Evolutionary conservation across 1,139 yeast species (phyloP).

Genomic region (Debaryomyces subglobosus): DNA sequence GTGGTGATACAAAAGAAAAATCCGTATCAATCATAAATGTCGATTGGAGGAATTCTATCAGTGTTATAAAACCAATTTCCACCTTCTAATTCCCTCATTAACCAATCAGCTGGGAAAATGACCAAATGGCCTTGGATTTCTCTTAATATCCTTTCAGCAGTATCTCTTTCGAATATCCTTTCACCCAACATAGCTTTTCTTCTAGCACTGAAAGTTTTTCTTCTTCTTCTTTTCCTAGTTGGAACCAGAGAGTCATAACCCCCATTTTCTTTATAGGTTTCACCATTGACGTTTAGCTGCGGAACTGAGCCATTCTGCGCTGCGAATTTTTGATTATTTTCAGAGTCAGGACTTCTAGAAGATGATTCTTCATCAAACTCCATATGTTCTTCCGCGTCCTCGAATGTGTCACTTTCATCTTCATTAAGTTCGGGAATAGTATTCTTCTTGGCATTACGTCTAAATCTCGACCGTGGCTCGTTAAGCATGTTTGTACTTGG

Average conservation of each 20-base stretch:
- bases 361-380: constrained; percentile 4
- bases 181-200: constrained; percentile 50
- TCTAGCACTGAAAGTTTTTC: constrained; percentile 41
- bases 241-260: not conserved
- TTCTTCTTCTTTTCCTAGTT: constrained; percentile 28
- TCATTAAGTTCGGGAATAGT: constrained; percentile 4
- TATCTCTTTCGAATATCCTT: constrained; percentile 68
- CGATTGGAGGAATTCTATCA: constrained; percentile 93
- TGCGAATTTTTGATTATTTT: not conserved
- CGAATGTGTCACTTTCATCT: constrained; percentile 10
- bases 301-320: not conserved
- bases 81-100: constrained; percentile 79
- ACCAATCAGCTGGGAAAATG: constrained; percentile 89
- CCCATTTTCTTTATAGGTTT: not conserved
- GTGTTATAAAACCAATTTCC: constrained; percentile 96
- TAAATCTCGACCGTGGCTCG: constrained; percentile 7
- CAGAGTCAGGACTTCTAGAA: not conserved
- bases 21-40: constrained; percentile 70
- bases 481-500: constrained; percentile 4
- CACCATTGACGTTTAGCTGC: not conserved
- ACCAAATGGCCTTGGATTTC: constrained; percentile 91
- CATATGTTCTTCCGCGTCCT: constrained; percentile 11
- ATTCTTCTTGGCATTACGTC: constrained; percentile 9
- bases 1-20: not conserved
- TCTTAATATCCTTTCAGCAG: constrained; percentile 73